Evolutionary conservation across 2,329 filamentous ascomycete species (phyloP).

Genomic region (Venturia oleaginea): DNA sequence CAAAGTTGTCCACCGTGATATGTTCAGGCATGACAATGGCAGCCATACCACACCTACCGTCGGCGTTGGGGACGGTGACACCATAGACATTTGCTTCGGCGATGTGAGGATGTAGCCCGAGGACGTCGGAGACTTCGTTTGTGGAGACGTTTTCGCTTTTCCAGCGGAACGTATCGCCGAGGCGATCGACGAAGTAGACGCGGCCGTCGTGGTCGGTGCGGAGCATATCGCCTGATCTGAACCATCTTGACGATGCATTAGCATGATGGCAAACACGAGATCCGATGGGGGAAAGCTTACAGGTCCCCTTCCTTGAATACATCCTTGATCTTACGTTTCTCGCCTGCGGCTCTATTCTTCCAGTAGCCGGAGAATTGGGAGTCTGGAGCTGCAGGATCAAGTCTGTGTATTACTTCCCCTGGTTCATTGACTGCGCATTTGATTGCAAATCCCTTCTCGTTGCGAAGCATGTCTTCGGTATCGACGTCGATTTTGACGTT

Average conservation of each 20-base stretch:
- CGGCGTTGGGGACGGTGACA: constrained; percentile 34
- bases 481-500: constrained; percentile 31
- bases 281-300: constrained; percentile 19
- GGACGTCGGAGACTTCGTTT: constrained; percentile 34
- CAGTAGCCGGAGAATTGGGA: constrained; percentile 24
- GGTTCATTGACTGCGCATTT: constrained; percentile 25
- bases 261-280: background rate
- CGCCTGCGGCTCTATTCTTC: constrained; percentile 26
- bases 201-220: constrained; percentile 26
- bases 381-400: constrained; percentile 23
- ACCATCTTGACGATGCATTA: constrained; percentile 15
- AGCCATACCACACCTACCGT: constrained; percentile 36
- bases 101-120: constrained; percentile 32
- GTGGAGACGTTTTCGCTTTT: constrained; percentile 40
- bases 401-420: constrained; percentile 26
- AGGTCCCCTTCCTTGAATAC: constrained; percentile 31
- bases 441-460: constrained; percentile 27
- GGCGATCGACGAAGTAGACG: constrained; percentile 30
- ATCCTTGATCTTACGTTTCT: constrained; percentile 24
- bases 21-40: constrained; percentile 29
- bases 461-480: constrained; percentile 29
- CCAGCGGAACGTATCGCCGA: constrained; percentile 33
- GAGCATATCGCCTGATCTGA: constrained; percentile 31
- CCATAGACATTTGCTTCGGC: constrained; percentile 38
- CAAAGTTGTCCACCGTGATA: constrained; percentile 23